Base-by-base conservation (phyloP, 1,284 basidiomycete genomes). In the Melampsora americana region DNA sequence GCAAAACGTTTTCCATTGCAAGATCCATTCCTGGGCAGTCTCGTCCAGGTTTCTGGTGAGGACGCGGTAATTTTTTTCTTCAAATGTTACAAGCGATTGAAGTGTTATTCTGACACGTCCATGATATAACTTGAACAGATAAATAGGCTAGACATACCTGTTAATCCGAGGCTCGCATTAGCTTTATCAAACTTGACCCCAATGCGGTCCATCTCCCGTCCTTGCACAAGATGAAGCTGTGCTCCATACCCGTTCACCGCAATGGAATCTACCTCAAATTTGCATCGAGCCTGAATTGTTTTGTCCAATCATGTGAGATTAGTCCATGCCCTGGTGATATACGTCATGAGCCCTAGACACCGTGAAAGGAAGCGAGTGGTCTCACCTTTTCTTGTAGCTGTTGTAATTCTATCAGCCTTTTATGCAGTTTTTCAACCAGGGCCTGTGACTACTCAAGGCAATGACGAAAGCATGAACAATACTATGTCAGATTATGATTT, bases 201-300 rank as follows among this genome's bases (percentile, higher is more conserved):
- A 56, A 96, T 89, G 85, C 92, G 95, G 80, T 99, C 95, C 50
- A 96, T 86, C 78, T 98, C 95, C 79, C 89, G 90, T 39, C 95
- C 96, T 83, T 99, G 96, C 23, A 94, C 90, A 14, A 99, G 87
- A 9, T 92, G 91, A 70, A 90, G 89, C 84, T 97, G 94, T 0
- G 95, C 95, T 5, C 93, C 95, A 83, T 92, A 95, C 11, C 92
- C 91, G 83, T 98, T 98, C 86, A 98, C 95, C 78, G 90, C 89
- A 78, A 96, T 86, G 83, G 95, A 96, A 82, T 98, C 94, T 71
- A 87, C 86, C 83, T 97, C 93, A 84, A 98, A 99, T 82, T 93
- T 92, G 82, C 96, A 93, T 78, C 92, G 88, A 1, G 95, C 92
- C 84, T 87, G 80, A 77, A 80, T 81, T 79, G n/a, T 46, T n/a